Conservation (phyloP, 768 basidiomycete species). For the Tephrocybe rancida region DNA sequence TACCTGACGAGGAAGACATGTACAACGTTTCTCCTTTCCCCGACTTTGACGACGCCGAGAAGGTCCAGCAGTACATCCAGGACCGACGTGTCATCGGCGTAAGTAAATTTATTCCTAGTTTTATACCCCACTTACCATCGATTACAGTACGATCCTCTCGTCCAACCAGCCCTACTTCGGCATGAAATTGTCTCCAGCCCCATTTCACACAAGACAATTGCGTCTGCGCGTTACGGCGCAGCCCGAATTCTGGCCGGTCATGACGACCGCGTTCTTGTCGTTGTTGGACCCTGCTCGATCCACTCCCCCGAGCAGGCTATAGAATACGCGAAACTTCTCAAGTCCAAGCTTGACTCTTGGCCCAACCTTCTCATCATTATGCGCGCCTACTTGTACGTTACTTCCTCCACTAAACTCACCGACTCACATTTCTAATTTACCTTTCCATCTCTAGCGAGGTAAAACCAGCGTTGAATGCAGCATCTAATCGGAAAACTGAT, state of each 20-base stretch:
- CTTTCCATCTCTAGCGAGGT: conserved; percentile 34
- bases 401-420: conserved; percentile 4
- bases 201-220: conserved; percentile 73
- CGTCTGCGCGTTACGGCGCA: conserved; percentile 74
- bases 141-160: conserved; percentile 88
- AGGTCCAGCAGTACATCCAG: conserved; percentile 74
- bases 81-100: conserved; percentile 83
- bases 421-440: conserved; percentile 2
- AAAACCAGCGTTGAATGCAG: background rate
- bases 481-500: conserved; percentile 10
- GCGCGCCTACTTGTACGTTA: conserved; percentile 95
- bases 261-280: conserved; percentile 85
- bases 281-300: conserved; percentile 96
- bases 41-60: conserved; percentile 61
- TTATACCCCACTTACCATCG: conserved; percentile 15
- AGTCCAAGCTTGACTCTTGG: conserved; percentile 64
- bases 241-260: conserved; percentile 82
- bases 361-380: conserved; percentile 88
- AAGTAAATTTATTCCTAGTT: conserved; percentile 29
- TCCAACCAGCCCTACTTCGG: conserved; percentile 88
- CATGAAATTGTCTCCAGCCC: conserved; percentile 78
- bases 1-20: conserved; percentile 44
- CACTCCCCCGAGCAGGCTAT: conserved; percentile 87
- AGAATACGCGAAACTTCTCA: conserved; percentile 77
- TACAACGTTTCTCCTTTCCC: conserved; percentile 65